Evolutionary conservation across 164 flowering plant species (phyloP).

Genomic region (Vitis riparia): DNA sequence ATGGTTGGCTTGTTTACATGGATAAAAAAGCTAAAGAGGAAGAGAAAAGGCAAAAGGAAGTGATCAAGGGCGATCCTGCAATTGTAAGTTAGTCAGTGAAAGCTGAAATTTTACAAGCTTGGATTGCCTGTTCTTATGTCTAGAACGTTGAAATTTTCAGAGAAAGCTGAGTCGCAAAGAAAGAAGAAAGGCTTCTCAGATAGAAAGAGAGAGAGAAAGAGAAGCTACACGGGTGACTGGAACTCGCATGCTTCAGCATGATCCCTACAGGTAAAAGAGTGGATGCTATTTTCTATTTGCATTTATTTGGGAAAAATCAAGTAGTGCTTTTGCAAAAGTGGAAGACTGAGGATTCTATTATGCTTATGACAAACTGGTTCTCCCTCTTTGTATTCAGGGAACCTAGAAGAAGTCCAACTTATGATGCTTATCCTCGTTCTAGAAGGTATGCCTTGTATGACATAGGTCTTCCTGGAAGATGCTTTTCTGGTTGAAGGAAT

Average conservation of each 20-base stretch:
- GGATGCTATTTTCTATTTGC: not conserved
- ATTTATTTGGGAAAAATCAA: not conserved
- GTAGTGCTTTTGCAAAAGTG: not conserved
- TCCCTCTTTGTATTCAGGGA: conserved; percentile 46
- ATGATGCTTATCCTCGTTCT: conserved; percentile 92
- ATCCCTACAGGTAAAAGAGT: conserved; percentile 76
- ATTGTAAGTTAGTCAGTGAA: conserved; percentile 55
- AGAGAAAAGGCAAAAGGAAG: conserved; percentile 89
- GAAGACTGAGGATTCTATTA: not conserved
- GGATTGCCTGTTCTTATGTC: not conserved
- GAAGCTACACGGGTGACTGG: conserved; percentile 75
- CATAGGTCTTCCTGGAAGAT: not conserved
- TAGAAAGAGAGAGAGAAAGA: conserved; percentile 92
- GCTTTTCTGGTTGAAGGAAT: not conserved
- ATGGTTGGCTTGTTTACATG: conserved; percentile 96
- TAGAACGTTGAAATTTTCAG: conserved; percentile 34
- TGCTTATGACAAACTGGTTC: not conserved
- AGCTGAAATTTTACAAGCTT: not conserved
- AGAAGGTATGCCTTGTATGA: conserved; percentile 53
- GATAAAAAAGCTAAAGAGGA: conserved; percentile 96
- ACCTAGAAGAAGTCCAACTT: conserved; percentile 85
- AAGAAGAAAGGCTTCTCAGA: conserved; percentile 92
- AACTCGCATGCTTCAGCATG: conserved; percentile 64
- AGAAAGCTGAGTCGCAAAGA: conserved; percentile 97
- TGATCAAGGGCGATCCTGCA: conserved; percentile 94